A percentile compares a stretch with the other conserved stretches of the same genome.
These are phyloP conservation scores for Spergularia marina DNA, from an alignment of 148 eudicot species.

Conservation along the genomic window DNA sequence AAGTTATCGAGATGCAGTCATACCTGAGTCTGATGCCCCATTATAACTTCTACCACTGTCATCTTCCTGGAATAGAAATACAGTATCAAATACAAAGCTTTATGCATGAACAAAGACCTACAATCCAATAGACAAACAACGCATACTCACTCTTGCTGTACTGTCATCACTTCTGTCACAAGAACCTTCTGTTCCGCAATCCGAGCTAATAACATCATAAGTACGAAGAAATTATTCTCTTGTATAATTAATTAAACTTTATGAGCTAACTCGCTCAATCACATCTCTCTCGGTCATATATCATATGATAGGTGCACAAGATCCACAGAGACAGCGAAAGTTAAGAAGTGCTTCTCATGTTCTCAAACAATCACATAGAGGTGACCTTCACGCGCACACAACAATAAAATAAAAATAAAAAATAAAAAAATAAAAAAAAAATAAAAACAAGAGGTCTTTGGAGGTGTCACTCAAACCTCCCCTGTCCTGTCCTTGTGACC, in stretches of 20 bases:
- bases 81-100: conserved; percentile 4
- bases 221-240: neutral
- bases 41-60: conserved; percentile 33
- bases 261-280: neutral
- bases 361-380: neutral
- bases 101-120: conserved; percentile 1
- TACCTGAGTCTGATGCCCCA: conserved; percentile 39
- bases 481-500: neutral
- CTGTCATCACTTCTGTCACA: conserved; percentile 47
- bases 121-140: neutral
- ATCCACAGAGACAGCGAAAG: neutral
- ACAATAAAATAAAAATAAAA: no score
- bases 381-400: no score
- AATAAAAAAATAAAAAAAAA: no score
- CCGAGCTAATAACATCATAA: conserved; percentile 32
- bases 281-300: no score
- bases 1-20: neutral
- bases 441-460: neutral
- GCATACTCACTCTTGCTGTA: conserved; percentile 41
- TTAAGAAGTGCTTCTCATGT: neutral
- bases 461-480: neutral
- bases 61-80: conserved; percentile 33
- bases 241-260: neutral
- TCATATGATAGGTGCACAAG: no score
- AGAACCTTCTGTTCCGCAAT: conserved; percentile 50